Evolutionary conservation across 306 rosid species (phyloP).

Genomic region (Astragalus glycyphyllos): DNA sequence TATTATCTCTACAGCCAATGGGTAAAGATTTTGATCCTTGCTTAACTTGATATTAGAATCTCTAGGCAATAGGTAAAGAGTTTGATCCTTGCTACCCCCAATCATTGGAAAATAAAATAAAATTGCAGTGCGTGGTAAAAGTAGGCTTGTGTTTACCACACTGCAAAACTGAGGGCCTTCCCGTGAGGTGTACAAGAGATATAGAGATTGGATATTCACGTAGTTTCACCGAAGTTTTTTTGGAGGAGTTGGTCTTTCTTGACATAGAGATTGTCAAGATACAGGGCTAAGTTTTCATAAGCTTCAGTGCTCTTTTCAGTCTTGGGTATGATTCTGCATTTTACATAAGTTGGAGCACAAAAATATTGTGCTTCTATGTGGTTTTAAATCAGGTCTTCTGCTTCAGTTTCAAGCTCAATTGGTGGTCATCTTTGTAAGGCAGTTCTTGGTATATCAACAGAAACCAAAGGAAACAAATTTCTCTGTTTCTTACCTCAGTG

Average conservation of each 20-base stretch:
- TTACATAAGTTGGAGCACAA: neutral
- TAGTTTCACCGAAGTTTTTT: neutral
- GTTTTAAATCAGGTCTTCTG: conserved; percentile 11
- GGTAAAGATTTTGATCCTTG: conserved; percentile 17
- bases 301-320: neutral
- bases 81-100: conserved; percentile 9
- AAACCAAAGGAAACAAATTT: neutral
- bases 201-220: neutral
- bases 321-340: neutral
- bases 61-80: conserved; percentile 6
- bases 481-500: conserved; percentile 19
- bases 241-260: conserved; percentile 6
- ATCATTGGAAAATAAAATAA: neutral
- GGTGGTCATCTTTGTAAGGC: conserved; percentile 9
- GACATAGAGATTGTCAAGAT: conserved; percentile 6
- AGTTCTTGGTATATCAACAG: conserved; percentile 22
- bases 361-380: neutral
- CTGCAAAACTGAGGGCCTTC: neutral
- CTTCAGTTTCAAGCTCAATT: conserved; percentile 24
- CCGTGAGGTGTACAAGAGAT: conserved; percentile 7
- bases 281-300: conserved; percentile 1
- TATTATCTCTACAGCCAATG: neutral
- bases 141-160: neutral
- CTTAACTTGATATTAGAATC: neutral
- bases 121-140: neutral